Base-by-base conservation (phyloP, 139 green algal genomes). In the Chlorella sp. region DNA sequence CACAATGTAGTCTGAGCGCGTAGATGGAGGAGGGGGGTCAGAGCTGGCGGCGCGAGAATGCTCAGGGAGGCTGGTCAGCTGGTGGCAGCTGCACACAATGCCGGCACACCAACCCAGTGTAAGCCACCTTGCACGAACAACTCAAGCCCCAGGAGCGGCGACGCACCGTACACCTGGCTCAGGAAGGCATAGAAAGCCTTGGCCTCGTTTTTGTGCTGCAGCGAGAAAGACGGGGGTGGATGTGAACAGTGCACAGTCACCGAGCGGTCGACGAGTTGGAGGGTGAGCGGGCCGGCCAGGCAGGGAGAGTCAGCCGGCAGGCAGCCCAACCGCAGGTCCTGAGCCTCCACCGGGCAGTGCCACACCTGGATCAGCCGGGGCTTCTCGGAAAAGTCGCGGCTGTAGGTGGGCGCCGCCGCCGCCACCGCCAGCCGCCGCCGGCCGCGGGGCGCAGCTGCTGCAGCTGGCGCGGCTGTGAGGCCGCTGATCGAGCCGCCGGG, bases 141-240 rank as follows among this genome's bases (percentile, higher is more conserved):
- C 8, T 11, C 46, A 11, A 11, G 46, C 11, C 8, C 8, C 46
- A 11, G 11, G 46, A 11, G 8, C 11, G 46, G 46, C 8, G 13
- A 60, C 51, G 13, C 51, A 60, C 51, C 51, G 40, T 83, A 83
- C 30, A 83, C 77, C 26, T 80, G 56, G 65, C 65, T 24, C 9
- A 98, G 88, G 83, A 95, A 98, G 26, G 92, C 85, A 88, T 98
- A 98, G 87, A 98, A 98, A 43, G 8, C 86, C 80, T 98, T 98
- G 87, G 95, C 96, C 84, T 98, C 95, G 41, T 96, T 88, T 76
- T 99, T 99, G 87, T 99, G 96, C 88, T 98, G 96, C 51, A 28
- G 17, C 9, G 14, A 34, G 34, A 34, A 8, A 46, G 67, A 30
- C 0, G 13, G 30, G 13, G 67, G 38, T 54, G 7, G 7, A 54